Conservation (phyloP, 192 early-diverging fungal genomes). For the Podila epigama region DNA sequence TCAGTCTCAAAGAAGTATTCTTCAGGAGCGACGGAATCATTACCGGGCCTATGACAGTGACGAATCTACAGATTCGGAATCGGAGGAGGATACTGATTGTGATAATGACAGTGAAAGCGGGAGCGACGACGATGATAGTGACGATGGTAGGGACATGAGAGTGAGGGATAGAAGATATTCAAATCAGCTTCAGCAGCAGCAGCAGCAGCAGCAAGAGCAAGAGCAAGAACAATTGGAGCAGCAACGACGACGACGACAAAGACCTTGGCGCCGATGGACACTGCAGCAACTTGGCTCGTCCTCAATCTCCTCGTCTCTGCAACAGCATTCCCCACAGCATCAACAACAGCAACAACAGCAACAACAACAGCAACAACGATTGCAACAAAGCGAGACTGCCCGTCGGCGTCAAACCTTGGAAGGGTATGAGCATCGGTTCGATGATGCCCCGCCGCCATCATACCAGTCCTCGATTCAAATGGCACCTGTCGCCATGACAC, state of each 20-base stretch:
- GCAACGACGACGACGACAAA: background rate
- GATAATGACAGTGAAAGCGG: slow-evolving; percentile 7
- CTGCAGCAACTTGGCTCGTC: background rate
- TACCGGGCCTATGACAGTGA: slow-evolving; percentile 11
- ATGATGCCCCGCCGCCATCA: slow-evolving; percentile 34
- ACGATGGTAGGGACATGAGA: too few relatives aligned
- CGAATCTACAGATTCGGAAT: background rate
- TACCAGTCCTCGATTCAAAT: slow-evolving; percentile 27
- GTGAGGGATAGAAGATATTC: too few relatives aligned
- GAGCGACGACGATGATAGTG: background rate
- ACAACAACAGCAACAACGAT: background rate
- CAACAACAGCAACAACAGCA: background rate
- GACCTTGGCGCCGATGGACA: background rate
- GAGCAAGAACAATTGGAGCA: background rate
- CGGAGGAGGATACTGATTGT: background rate
- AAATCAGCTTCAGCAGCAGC: too few relatives aligned
- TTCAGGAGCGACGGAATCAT: background rate
- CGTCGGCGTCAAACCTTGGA: slow-evolving; percentile 6
- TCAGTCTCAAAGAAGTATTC: background rate
- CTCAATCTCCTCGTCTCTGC: background rate
- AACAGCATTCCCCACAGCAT: too few relatives aligned
- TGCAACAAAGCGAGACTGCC: background rate
- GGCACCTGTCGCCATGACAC: background rate
- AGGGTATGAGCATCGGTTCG: slow-evolving; percentile 24
- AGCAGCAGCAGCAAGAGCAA: slow-evolving; percentile 4